Evolutionary conservation across 208 protist genomes (phyloP), one percentile per base, ranked within the genome.

Genomic region (Acanthamoeba royreba): DNA sequence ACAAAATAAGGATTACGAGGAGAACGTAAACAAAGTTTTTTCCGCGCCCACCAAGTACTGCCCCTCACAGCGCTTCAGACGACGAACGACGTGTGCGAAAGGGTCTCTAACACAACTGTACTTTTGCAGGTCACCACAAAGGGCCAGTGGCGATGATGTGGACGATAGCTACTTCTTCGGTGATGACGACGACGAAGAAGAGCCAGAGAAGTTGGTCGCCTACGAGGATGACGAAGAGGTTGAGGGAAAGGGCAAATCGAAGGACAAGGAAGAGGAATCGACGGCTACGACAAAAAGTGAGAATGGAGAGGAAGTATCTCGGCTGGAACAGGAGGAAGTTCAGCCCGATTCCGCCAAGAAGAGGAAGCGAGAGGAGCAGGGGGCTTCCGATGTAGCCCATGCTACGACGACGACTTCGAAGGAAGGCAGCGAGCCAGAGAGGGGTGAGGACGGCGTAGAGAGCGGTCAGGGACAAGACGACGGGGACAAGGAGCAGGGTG

Each of bases 41-140:
- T n/a, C n/a, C n/a, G n/a, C n/a, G n/a, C n/a, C n/a, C n/a, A n/a
- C n/a, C n/a, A n/a, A n/a, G n/a, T n/a, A n/a, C n/a, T n/a, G n/a
- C n/a, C n/a, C n/a, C n/a, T n/a, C n/a, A n/a, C n/a, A n/a, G n/a
- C n/a, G n/a, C n/a, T n/a, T n/a, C n/a, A n/a, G n/a, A n/a, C n/a
- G n/a, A n/a, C n/a, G n/a, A n/a, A n/a, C n/a, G n/a, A n/a, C n/a
- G n/a, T n/a, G n/a, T n/a, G n/a, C n/a, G n/a, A n/a, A n/a, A n/a
- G n/a, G n/a, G n/a, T n/a, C n/a, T n/a, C n/a, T n/a, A n/a, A n/a
- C n/a, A n/a, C 42, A 15, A 40, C 43, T 15, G 85, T 61, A 81
- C 69, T 66, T 63, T 55, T 87, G n/a, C 79, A 95, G 47, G 42
- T 90, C 38, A 46, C 69, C 46, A 93, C 61, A 79, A 69, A 63